phyloP scores from a whole-genome alignment of 805 yeast species.

The Lipomyces sp. region DNA sequence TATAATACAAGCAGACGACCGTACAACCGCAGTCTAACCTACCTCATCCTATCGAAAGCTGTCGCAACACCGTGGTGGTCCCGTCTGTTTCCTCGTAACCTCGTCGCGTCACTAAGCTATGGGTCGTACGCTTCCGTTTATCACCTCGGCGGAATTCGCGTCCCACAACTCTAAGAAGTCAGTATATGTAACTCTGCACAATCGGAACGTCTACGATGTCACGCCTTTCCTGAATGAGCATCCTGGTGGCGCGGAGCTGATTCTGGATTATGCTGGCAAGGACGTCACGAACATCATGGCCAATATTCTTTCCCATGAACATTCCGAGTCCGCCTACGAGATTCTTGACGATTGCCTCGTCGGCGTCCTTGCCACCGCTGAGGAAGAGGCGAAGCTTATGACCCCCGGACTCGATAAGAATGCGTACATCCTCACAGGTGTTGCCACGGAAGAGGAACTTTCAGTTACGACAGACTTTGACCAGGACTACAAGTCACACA shows the following conservation, averaged over 20 bases:
- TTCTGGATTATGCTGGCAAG: constrained; percentile 48
- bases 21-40: background rate
- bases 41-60: background rate
- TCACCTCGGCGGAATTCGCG: constrained; percentile 58
- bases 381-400: constrained; percentile 74
- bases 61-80: background rate
- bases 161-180: constrained; percentile 54
- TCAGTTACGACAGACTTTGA: constrained; percentile 77
- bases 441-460: constrained; percentile 75
- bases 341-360: constrained; percentile 82
- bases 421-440: constrained; percentile 47
- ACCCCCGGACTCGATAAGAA: constrained; percentile 50
- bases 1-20: too few relatives aligned
- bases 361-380: constrained; percentile 79
- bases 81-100: background rate
- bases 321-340: constrained; percentile 83
- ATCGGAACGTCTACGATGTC: constrained; percentile 81
- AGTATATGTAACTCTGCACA: constrained; percentile 75
- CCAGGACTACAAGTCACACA: constrained; percentile 73
- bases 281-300: constrained; percentile 71
- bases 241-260: constrained; percentile 68
- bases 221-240: constrained; percentile 74
- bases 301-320: constrained; percentile 73
- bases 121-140: constrained; percentile 57
- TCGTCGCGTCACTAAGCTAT: background rate